A percentile compares a stretch with the other conserved stretches of the same genome.
Evolutionary conservation across 805 yeast genomes (phyloP).

Genomic region (Clavispora phyllophila): DNA sequence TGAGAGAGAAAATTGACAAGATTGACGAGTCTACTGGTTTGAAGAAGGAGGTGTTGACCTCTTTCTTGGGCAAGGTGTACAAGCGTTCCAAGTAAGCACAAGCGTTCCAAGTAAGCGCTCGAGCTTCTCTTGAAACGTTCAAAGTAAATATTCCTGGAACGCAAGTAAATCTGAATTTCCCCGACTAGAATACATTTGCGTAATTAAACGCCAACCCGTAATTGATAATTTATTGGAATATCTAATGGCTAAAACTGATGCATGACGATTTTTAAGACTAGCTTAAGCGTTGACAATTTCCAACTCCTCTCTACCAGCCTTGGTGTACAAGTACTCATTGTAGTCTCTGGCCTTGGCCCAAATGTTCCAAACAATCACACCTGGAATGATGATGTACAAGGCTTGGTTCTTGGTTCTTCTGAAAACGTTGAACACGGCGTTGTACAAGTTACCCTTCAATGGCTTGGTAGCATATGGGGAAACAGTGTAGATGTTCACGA

Average conservation of each 20-base stretch:
- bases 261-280: not conserved
- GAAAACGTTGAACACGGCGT: conserved; percentile 85
- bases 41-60: conserved; percentile 77
- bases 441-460: conserved; percentile 78
- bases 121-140: not conserved
- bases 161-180: not conserved
- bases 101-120: conserved; percentile 58
- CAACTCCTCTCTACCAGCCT: conserved; percentile 95
- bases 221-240: not conserved
- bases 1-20: conserved; percentile 58
- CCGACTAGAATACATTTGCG: not conserved
- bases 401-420: conserved; percentile 90
- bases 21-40: conserved; percentile 93
- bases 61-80: conserved; percentile 86
- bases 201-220: not conserved
- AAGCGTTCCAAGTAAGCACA: conserved; percentile 72
- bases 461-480: conserved; percentile 94
- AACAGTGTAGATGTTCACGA: conserved; percentile 81
- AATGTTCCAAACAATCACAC: conserved; percentile 72
- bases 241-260: conserved; percentile 3
- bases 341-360: conserved; percentile 86
- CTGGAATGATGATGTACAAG: conserved; percentile 74
- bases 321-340: conserved; percentile 91
- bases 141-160: not conserved
- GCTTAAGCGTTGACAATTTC: conserved; percentile 51